Base-by-base conservation (phyloP, 345 rosid species). In the Excoecaria cochinchinensis region DNA sequence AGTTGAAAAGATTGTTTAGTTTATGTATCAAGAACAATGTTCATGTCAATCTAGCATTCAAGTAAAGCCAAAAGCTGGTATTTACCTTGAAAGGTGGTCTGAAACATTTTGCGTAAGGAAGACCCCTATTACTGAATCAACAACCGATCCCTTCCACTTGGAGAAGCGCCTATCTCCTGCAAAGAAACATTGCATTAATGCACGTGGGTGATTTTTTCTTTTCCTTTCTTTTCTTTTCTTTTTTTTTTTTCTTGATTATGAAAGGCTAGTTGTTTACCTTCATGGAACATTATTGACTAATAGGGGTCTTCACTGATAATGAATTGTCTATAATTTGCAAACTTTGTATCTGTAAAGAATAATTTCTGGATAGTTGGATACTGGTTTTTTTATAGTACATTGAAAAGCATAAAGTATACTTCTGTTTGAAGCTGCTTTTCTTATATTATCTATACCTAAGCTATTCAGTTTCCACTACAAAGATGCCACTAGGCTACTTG, bases 131-230 rank as follows among this genome's bases (percentile, higher is more conserved):
- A 95, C 98, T 0, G 99, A 95, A 81, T 95, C 99, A 75, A 95
- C 97, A 77, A 95, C 97, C 3, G 99, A 95, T 71, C 99, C 99
- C 80, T 95, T 95, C 99, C 99, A 95, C 79, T 85, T 86, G n/a
- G 98, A 91, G 89, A 95, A 95, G 61, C 94, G 91, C 71, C 99
- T 87, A 78, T 95, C 98, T 69, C 99, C 99, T 95, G 93, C 71
- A 76, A 82, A 74, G 55, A 71, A 52, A 68, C 21, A 59, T 65
- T 21, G 17, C 44, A 61, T 39, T 59, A 46, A 74, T 53, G 22
- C 17, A 5, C 42, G 36, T 53, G 70, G 64, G 77, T 67, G 52
- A 70, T 31, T 31, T 31, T 31, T 31, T 31, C 31, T 31, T 31
- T n/a, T n/a, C n/a, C n/a, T n/a, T n/a, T n/a, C n/a, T n/a, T n/a